Percentiles rank a stretch among this genome's conserved stretches.
These are phyloP conservation scores for Astragalus membranaceus DNA, from an alignment of 306 rosid species.

Conservation along the genomic window DNA sequence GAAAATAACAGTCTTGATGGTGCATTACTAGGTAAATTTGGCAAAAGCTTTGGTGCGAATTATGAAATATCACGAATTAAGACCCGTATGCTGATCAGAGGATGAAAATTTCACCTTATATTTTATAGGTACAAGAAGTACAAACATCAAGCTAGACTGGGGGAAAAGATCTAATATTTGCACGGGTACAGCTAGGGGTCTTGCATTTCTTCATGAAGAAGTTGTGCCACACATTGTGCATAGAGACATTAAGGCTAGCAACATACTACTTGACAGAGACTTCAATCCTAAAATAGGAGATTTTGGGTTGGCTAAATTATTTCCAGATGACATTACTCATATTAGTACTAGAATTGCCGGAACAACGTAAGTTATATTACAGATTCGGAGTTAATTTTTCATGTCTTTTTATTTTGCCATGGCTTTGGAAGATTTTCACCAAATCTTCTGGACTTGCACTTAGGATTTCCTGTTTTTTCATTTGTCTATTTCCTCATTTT, in stretches of 20 bases:
- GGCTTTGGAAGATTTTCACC: too few relatives aligned
- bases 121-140: slow-evolving; percentile 40
- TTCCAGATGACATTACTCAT: slow-evolving; percentile 93
- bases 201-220: slow-evolving; percentile 93
- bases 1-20: slow-evolving; percentile 91
- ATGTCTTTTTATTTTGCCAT: neutral
- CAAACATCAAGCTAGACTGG: slow-evolving; percentile 60
- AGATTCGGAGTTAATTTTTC: slow-evolving; percentile 17
- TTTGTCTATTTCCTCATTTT: neutral
- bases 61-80: slow-evolving; percentile 1
- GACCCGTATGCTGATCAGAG: slow-evolving; percentile 12
- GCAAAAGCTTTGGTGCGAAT: slow-evolving; percentile 3
- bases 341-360: slow-evolving; percentile 98
- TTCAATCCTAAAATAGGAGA: slow-evolving; percentile 91
- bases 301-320: slow-evolving; percentile 96
- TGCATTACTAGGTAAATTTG: slow-evolving; percentile 63
- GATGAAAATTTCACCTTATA: neutral
- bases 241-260: slow-evolving; percentile 96
- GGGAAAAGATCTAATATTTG: slow-evolving; percentile 71
- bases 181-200: slow-evolving; percentile 74
- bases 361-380: slow-evolving; percentile 71
- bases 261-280: slow-evolving; percentile 67
- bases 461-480: neutral
- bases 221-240: slow-evolving; percentile 87
- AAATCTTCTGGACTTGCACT: neutral